phyloP scores from a whole-genome alignment of 352 stramenopile species.

The Elongisporangium prolatum region DNA sequence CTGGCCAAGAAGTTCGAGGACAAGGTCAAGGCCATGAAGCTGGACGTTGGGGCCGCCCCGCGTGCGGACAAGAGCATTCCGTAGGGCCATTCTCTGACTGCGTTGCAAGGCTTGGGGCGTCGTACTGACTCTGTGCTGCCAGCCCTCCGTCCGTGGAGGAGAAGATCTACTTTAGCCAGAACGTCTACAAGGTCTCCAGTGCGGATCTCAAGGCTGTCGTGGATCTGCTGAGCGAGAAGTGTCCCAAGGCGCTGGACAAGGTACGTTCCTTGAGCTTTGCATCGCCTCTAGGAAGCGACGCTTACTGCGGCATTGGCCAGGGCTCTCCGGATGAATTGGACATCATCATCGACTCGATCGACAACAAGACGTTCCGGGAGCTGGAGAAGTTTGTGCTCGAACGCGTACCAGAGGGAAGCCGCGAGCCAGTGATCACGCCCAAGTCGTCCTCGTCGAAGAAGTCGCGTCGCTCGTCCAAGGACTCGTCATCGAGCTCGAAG shows the following conservation, averaged over 20 bases:
- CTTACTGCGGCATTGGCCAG: slow-evolving; percentile 9
- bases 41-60: slow-evolving; percentile 62
- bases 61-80: slow-evolving; percentile 64
- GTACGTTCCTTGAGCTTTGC: slow-evolving; percentile 10
- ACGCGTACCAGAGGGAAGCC: slow-evolving; percentile 62
- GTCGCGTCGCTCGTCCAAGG: slow-evolving; percentile 41
- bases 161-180: slow-evolving; percentile 85
- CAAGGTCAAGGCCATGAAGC: slow-evolving; percentile 75
- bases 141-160: slow-evolving; percentile 77
- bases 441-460: slow-evolving; percentile 29
- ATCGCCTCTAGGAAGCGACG: background rate
- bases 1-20: slow-evolving; percentile 88
- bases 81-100: slow-evolving; percentile 22
- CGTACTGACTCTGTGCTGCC: slow-evolving; percentile 10
- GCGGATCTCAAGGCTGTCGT: slow-evolving; percentile 77
- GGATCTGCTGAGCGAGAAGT: slow-evolving; percentile 80
- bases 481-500: slow-evolving; percentile 51
- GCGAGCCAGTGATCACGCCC: slow-evolving; percentile 52
- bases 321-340: slow-evolving; percentile 85
- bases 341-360: slow-evolving; percentile 85
- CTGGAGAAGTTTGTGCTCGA: slow-evolving; percentile 78
- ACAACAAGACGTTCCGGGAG: slow-evolving; percentile 86
- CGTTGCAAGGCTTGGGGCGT: background rate
- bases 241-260: slow-evolving; percentile 81
- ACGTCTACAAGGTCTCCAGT: slow-evolving; percentile 83